Conservation (phyloP, 1,284 basidiomycete genomes). For the Schizopora paradoxa region DNA sequence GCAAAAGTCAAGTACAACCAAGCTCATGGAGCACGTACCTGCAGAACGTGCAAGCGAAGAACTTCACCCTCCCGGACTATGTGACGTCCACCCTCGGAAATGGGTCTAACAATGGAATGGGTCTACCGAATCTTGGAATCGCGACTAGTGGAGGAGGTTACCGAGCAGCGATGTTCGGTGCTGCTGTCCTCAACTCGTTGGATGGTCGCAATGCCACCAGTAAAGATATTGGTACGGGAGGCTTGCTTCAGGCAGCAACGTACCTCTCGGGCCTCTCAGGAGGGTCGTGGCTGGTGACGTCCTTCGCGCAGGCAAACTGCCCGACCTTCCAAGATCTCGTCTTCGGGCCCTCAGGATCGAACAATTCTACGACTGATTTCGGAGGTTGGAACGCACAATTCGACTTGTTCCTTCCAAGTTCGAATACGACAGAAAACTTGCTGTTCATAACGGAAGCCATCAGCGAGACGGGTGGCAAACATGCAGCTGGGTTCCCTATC, state of each 20-base stretch:
- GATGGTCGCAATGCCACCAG: slow-evolving; percentile 44
- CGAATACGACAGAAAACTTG: slow-evolving; percentile 14
- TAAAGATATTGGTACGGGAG: slow-evolving; percentile 38
- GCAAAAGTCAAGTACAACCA: slow-evolving; percentile 28
- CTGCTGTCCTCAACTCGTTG: slow-evolving; percentile 43
- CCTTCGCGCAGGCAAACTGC: slow-evolving; percentile 35
- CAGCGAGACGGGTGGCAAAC: slow-evolving; percentile 31
- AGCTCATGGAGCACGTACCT: slow-evolving; percentile 32
- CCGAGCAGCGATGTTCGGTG: slow-evolving; percentile 45
- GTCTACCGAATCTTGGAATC: slow-evolving; percentile 38
- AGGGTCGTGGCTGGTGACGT: slow-evolving; percentile 35
- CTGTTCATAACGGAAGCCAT: slow-evolving; percentile 25
- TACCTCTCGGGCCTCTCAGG: slow-evolving; percentile 44
- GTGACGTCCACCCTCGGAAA: slow-evolving; percentile 31
- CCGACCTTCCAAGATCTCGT: slow-evolving; percentile 34
- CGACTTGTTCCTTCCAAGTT: slow-evolving; percentile 22
- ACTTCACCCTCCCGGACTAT: slow-evolving; percentile 29
- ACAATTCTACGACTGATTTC: slow-evolving; percentile 21
- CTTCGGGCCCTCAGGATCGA: slow-evolving; percentile 28
- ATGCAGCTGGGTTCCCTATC: slow-evolving; percentile 26
- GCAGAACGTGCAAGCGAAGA: slow-evolving; percentile 27
- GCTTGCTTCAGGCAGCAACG: slow-evolving; percentile 42
- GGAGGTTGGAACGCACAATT: slow-evolving; percentile 34
- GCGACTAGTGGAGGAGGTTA: slow-evolving; percentile 43
- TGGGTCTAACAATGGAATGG: slow-evolving; percentile 4